Percentiles rank a stretch among this genome's conserved stretches.
Evolutionary conservation across 345 rosid species (phyloP).

Genomic region (Populus davidiana): DNA sequence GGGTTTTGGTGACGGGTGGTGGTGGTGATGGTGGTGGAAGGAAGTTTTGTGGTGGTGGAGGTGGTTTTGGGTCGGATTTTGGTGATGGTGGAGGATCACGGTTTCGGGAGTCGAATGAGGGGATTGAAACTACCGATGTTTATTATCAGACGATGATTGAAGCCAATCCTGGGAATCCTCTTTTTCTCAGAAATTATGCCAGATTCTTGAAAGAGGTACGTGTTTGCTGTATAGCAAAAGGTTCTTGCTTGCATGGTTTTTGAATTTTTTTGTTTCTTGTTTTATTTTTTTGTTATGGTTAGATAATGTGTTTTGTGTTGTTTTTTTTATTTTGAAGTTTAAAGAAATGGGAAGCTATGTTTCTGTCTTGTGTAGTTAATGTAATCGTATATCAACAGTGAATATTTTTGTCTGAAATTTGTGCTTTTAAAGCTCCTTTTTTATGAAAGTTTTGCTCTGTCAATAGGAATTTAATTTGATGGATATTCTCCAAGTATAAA

Average conservation of each 20-base stretch:
- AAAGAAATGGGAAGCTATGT: not conserved
- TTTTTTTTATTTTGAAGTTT: not conserved
- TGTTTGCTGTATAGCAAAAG: not conserved
- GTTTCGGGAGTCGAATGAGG: conserved; percentile 33
- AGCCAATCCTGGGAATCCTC: conserved; percentile 75
- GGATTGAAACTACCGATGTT: conserved; percentile 46
- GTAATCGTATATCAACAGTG: not conserved
- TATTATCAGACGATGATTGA: conserved; percentile 78
- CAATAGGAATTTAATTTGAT: not conserved
- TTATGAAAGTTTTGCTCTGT: not conserved
- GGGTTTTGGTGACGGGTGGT: conserved; percentile 28
- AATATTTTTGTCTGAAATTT: not conserved
- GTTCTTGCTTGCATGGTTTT: not conserved
- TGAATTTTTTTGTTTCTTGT: not conserved
- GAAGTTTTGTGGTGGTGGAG: conserved; percentile 38
- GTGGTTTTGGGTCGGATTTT: conserved; percentile 26
- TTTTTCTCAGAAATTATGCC: conserved; percentile 80
- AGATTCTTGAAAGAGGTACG: conserved; percentile 81
- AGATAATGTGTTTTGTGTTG: not conserved
- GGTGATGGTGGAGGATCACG: conserved; percentile 35
- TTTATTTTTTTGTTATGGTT: not conserved
- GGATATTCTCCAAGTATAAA: not conserved
- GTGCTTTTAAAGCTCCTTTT: not conserved
- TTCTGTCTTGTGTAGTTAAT: not conserved
- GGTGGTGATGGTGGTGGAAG: conserved; percentile 48